These are phyloP conservation scores for Beauveria asiatica DNA, from an alignment of 2,329 filamentous ascomycete genomes.

Conservation along the genomic window DNA sequence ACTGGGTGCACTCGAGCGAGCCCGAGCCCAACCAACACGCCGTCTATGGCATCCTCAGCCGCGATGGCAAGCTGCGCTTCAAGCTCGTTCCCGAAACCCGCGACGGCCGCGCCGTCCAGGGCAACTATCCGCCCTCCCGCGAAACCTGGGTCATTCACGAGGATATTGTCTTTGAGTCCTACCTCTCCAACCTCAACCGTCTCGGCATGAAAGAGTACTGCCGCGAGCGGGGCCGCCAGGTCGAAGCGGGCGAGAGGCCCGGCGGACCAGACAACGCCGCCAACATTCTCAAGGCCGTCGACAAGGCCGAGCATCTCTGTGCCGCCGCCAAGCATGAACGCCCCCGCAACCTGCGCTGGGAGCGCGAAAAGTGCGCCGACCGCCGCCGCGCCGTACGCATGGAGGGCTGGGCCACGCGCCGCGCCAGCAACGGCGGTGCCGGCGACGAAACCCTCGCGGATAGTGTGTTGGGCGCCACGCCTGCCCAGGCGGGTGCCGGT, in stretches of 20 bases:
- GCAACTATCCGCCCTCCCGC: conserved; percentile 4
- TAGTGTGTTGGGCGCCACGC: background rate
- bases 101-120: conserved; percentile 3
- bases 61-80: conserved; percentile 11
- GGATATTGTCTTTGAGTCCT: conserved; percentile 8
- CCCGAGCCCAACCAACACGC: conserved; percentile 11
- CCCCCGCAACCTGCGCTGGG: conserved; percentile 10
- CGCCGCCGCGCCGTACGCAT: conserved; percentile 4
- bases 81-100: conserved; percentile 11
- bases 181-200: conserved; percentile 9
- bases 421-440: background rate
- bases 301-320: conserved; percentile 3
- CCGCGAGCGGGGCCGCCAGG: conserved; percentile 7
- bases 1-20: conserved; percentile 11
- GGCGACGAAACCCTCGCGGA: background rate
- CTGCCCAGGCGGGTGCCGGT: background rate
- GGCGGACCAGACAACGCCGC: conserved; percentile 5
- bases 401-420: conserved; percentile 2
- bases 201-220: conserved; percentile 12
- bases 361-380: conserved; percentile 10
- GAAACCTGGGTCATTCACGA: conserved; percentile 10
- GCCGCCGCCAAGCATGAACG: conserved; percentile 3
- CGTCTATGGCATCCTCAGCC: conserved; percentile 11
- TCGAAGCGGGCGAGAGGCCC: background rate
- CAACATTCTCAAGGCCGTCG: conserved; percentile 12